Percentiles rank a stretch among this genome's conserved stretches.
phyloP scores from a whole-genome alignment of 495 filamentous ascomycete genomes.

The Astrothelium macrocarpum region DNA sequence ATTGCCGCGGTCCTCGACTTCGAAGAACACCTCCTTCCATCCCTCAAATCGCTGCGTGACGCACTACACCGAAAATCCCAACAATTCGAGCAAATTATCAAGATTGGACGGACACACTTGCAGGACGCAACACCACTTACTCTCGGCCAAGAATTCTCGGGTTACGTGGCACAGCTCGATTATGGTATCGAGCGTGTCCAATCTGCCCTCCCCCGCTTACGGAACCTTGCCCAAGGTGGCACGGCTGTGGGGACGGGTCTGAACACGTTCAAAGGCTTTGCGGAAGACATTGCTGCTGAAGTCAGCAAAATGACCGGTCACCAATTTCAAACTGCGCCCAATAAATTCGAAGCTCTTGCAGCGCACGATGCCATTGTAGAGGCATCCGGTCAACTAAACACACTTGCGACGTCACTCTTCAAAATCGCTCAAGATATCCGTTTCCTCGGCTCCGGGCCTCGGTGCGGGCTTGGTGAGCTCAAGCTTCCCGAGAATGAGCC shows the following conservation, averaged over 20 bases:
- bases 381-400: slow-evolving; percentile 87
- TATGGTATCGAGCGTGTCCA: slow-evolving; percentile 83
- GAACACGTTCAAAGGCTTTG: slow-evolving; percentile 96
- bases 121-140: slow-evolving; percentile 96
- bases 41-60: slow-evolving; percentile 67
- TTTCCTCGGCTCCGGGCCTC: slow-evolving; percentile 90
- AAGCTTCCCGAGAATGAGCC: slow-evolving; percentile 95
- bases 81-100: slow-evolving; percentile 85
- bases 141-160: slow-evolving; percentile 94
- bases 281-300: slow-evolving; percentile 80
- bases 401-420: slow-evolving; percentile 81
- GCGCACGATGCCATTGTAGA: slow-evolving; percentile 95
- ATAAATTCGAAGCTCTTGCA: slow-evolving; percentile 98
- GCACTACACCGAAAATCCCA: slow-evolving; percentile 85
- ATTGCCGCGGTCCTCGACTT: slow-evolving; percentile 94
- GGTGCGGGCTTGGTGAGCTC: slow-evolving; percentile 91
- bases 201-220: slow-evolving; percentile 70
- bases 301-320: slow-evolving; percentile 85
- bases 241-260: slow-evolving; percentile 95
- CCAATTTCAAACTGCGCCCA: slow-evolving; percentile 90
- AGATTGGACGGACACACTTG: slow-evolving; percentile 96
- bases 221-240: slow-evolving; percentile 85
- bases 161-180: slow-evolving; percentile 90
- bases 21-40: slow-evolving; percentile 72
- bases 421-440: slow-evolving; percentile 98